phyloP scores from a whole-genome alignment of 768 basidiomycete genomes.

The Boletus tylopilopsis region DNA sequence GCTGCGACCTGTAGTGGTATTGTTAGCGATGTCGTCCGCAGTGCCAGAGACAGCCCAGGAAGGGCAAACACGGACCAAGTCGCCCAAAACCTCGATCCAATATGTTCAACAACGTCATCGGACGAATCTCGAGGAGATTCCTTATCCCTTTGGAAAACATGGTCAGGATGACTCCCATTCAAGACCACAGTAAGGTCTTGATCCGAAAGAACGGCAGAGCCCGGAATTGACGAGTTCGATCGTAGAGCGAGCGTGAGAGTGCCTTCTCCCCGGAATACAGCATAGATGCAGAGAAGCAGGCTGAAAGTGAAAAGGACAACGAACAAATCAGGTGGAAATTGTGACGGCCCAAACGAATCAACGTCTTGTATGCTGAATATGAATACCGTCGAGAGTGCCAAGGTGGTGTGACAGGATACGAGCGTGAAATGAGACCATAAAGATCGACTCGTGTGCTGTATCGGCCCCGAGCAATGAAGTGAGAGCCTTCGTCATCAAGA shows the following conservation, averaged over 20 bases:
- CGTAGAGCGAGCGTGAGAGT: slow-evolving; percentile 1
- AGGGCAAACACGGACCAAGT: too few species aligned
- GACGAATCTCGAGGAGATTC: too few species aligned
- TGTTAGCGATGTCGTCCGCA: too few species aligned
- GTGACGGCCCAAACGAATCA: too few species aligned
- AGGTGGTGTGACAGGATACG: neutral
- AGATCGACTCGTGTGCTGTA: neutral
- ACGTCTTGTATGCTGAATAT: neutral
- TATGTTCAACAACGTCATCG: too few species aligned
- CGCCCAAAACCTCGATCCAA: too few species aligned
- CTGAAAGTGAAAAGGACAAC: neutral
- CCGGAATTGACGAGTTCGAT: neutral
- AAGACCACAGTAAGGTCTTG: neutral
- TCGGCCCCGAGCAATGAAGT: neutral
- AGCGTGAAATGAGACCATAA: neutral
- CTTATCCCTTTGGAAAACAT: too few species aligned
- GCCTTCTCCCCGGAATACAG: neutral
- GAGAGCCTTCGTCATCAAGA: neutral
- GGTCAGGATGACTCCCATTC: neutral
- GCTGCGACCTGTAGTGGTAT: too few species aligned
- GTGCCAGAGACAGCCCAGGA: too few species aligned
- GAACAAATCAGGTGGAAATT: too few species aligned
- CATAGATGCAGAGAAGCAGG: neutral
- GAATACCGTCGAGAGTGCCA: too few species aligned
- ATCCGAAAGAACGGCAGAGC: neutral